Conservation (phyloP, 225 moss, liverwort and hornwort genomes). For the Straminergon stramineum region DNA sequence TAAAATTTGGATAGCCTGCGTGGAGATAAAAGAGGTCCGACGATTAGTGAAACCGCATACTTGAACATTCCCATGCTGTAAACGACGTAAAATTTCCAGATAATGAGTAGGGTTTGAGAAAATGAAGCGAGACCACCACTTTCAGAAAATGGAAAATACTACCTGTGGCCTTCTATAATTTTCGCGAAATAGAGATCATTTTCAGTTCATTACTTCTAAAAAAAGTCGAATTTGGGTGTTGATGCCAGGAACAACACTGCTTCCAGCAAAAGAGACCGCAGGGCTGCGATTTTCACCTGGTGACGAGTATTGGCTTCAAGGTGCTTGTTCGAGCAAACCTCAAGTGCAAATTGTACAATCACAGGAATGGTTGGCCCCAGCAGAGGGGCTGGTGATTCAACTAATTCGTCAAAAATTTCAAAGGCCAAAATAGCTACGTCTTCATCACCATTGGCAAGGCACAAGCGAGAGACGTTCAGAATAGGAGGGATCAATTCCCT, state of each 20-base stretch:
- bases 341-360: slow-evolving; percentile 95
- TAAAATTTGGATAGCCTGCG: slow-evolving; percentile 93
- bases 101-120: background rate
- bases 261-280: background rate
- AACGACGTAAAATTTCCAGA: background rate
- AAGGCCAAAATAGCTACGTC: slow-evolving; percentile 95
- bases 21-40: background rate
- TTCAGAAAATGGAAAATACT: background rate
- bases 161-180: no score
- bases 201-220: background rate
- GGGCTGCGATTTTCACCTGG: slow-evolving; percentile 37
- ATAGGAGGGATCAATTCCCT: slow-evolving; percentile 92
- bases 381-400: slow-evolving; percentile 94
- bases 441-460: slow-evolving; percentile 92
- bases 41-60: background rate
- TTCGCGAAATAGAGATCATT: background rate
- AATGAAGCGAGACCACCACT: background rate
- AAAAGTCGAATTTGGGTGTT: background rate
- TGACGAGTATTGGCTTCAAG: slow-evolving; percentile 92
- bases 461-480: slow-evolving; percentile 81
- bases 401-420: slow-evolving; percentile 97
- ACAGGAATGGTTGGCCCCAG: slow-evolving; percentile 90
- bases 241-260: background rate
- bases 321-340: slow-evolving; percentile 89
- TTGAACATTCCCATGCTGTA: background rate